These are phyloP conservation scores for Monosporascus sp. DNA, from an alignment of 2,329 filamentous ascomycete genomes.

Conservation along the genomic window DNA sequence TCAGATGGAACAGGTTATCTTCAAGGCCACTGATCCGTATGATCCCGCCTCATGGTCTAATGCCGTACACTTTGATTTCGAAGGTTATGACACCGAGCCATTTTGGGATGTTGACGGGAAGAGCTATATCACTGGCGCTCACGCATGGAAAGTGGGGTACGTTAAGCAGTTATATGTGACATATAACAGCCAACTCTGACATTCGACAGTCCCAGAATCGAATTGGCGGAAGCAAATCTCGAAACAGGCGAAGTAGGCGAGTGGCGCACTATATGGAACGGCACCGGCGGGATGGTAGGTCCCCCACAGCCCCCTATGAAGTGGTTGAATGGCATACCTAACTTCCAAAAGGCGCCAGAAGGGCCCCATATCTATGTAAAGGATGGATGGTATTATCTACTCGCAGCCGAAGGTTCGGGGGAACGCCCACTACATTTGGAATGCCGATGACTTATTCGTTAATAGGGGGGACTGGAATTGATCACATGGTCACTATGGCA, in stretches of 20 bases:
- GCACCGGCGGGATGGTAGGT: slow-evolving; percentile 34
- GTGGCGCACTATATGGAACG: slow-evolving; percentile 40
- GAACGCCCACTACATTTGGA: not conserved
- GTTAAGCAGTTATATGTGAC: slow-evolving; percentile 5
- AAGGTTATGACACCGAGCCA: slow-evolving; percentile 47
- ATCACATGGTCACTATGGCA: slow-evolving; percentile 44
- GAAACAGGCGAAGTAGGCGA: slow-evolving; percentile 33
- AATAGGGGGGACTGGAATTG: slow-evolving; percentile 39
- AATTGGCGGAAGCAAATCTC: slow-evolving; percentile 33
- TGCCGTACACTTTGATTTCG: slow-evolving; percentile 41
- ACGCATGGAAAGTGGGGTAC: slow-evolving; percentile 29
- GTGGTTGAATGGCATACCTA: not conserved
- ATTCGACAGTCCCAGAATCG: slow-evolving; percentile 29
- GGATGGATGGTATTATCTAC: slow-evolving; percentile 46
- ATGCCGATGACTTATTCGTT: not conserved
- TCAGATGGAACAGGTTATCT: slow-evolving; percentile 30
- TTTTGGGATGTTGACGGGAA: slow-evolving; percentile 53
- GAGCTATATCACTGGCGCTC: slow-evolving; percentile 41
- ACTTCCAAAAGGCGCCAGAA: slow-evolving; percentile 32
- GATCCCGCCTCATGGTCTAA: slow-evolving; percentile 39
- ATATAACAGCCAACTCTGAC: slow-evolving; percentile 1
- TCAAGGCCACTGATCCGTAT: slow-evolving; percentile 38
- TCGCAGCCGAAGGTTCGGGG: slow-evolving; percentile 42
- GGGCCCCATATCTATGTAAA: slow-evolving; percentile 50
- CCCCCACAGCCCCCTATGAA: no score